phyloP scores from a whole-genome alignment of 75 land plant genomes.

The Chamaecyparis obtusa region DNA sequence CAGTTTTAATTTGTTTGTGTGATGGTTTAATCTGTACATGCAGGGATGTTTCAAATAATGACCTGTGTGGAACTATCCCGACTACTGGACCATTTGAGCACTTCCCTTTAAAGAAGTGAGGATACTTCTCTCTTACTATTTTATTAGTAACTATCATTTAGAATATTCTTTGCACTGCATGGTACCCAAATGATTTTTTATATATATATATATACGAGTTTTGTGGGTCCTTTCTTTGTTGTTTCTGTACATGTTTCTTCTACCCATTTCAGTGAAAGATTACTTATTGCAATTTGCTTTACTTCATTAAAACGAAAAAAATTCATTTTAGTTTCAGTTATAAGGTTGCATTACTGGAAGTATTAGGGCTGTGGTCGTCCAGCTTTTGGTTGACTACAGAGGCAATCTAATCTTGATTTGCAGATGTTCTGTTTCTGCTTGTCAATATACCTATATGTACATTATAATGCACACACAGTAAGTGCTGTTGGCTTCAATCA shows the following conservation, averaged over 20 bases:
- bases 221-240: background rate
- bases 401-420: background rate
- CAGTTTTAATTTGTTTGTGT: background rate
- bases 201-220: background rate
- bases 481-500: background rate
- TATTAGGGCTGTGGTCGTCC: background rate
- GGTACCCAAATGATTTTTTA: too few relatives aligned
- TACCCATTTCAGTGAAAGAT: background rate
- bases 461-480: background rate
- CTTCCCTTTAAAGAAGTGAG: constrained; percentile 77
- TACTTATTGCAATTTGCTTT: background rate
- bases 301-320: too few relatives aligned
- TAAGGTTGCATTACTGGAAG: background rate
- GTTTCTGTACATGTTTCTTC: background rate
- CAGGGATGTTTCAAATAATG: constrained; percentile 90
- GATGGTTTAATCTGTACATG: constrained; percentile 3
- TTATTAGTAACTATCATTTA: background rate
- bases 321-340: background rate
- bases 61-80: constrained; percentile 95
- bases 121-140: constrained; percentile 1
- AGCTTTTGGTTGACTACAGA: background rate
- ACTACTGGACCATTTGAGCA: constrained; percentile 85
- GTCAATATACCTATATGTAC: background rate
- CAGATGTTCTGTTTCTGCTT: background rate
- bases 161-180: background rate